These are phyloP conservation scores for Candida sanyaensis DNA, from an alignment of 1,139 yeast genomes.

Conservation along the genomic window DNA sequence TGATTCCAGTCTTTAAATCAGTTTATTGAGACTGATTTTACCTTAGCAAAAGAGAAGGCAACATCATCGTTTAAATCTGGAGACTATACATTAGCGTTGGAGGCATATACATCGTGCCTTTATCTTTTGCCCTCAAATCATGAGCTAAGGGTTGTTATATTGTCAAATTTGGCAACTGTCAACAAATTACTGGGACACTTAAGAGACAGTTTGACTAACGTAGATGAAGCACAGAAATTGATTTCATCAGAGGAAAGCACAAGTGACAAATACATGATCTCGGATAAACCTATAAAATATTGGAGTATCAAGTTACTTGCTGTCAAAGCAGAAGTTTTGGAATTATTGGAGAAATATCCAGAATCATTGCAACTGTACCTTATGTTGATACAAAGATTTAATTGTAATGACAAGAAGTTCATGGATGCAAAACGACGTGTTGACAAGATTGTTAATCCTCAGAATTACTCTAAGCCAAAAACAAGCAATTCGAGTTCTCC, in stretches of 20 bases:
- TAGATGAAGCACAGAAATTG: slow-evolving; percentile 58
- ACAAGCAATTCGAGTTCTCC: slow-evolving; percentile 18
- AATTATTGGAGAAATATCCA: slow-evolving; percentile 68
- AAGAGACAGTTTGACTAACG: slow-evolving; percentile 55
- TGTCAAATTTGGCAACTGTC: slow-evolving; percentile 77
- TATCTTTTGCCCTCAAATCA: slow-evolving; percentile 65
- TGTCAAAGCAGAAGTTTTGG: slow-evolving; percentile 82
- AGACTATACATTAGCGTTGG: slow-evolving; percentile 72
- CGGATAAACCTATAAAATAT: slow-evolving; percentile 60
- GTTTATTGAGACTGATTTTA: slow-evolving; percentile 52
- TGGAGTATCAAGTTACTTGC: slow-evolving; percentile 73
- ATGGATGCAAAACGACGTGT: slow-evolving; percentile 88
- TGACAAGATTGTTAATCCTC: slow-evolving; percentile 60
- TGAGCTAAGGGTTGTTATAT: slow-evolving; percentile 64
- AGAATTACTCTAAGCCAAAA: slow-evolving; percentile 16
- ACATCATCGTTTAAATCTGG: slow-evolving; percentile 70
- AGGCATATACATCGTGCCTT: slow-evolving; percentile 62
- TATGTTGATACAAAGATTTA: slow-evolving; percentile 58
- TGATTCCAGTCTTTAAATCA: slow-evolving; percentile 31
- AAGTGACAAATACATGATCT: slow-evolving; percentile 24
- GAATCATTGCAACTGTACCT: slow-evolving; percentile 66
- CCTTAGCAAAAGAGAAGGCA: slow-evolving; percentile 61
- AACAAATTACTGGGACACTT: slow-evolving; percentile 74
- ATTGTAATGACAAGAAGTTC: slow-evolving; percentile 61
- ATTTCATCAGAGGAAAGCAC: slow-evolving; percentile 39